Evolutionary conservation across 208 protist species (phyloP).

Genomic region (Acanthamoeba polyphaga): DNA sequence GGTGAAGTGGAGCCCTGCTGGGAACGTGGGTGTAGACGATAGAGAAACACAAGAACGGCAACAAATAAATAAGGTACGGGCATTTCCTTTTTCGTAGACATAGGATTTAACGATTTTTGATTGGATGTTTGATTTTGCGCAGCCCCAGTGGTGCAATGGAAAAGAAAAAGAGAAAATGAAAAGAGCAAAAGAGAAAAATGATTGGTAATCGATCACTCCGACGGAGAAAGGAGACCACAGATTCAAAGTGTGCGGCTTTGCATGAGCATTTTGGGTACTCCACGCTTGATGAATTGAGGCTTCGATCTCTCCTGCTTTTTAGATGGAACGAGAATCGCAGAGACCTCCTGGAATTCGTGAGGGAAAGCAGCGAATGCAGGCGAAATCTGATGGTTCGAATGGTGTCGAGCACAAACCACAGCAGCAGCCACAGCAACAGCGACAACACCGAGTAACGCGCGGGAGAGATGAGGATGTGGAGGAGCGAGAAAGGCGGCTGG

Average conservation of each 20-base stretch:
- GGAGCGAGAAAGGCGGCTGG: neutral
- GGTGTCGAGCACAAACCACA: neutral
- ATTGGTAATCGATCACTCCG: too few species aligned
- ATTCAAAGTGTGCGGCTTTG: too few species aligned
- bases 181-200: neutral
- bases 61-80: neutral
- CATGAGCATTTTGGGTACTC: too few species aligned
- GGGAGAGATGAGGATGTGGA: neutral
- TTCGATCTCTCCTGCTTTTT: too few species aligned
- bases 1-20: neutral
- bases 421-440: neutral
- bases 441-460: neutral
- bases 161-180: neutral
- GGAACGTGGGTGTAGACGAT: neutral
- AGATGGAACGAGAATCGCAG: neutral
- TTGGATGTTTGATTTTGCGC: neutral
- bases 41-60: neutral
- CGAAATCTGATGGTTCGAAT: neutral
- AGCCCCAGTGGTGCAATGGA: neutral
- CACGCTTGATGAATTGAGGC: too few species aligned
- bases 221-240: neutral
- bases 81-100: neutral
- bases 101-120: neutral
- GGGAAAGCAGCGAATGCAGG: neutral
- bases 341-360: neutral